Percentiles rank a stretch among this genome's conserved stretches.
Evolutionary conservation across 2,329 filamentous ascomycete genomes (phyloP).

Genomic region (Tolypocladium ophioglossoides): DNA sequence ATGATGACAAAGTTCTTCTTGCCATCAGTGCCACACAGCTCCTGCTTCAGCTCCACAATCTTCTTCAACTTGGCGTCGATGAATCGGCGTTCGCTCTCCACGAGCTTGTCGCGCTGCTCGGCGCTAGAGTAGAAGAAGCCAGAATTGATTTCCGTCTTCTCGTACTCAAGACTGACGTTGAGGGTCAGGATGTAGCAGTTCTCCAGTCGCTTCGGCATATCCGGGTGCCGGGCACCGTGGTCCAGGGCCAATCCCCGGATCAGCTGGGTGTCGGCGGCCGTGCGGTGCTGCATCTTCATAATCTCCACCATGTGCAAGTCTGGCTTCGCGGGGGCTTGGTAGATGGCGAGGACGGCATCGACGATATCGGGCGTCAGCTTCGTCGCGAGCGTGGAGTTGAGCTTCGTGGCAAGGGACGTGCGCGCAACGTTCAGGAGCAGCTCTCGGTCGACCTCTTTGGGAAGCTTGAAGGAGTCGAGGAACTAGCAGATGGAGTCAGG

Average conservation of each 20-base stretch:
- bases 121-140: constrained; percentile 98
- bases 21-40: constrained; percentile 85
- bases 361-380: constrained; percentile 92
- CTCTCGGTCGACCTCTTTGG: constrained; percentile 82
- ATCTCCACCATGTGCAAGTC: constrained; percentile 99
- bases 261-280: constrained; percentile 89
- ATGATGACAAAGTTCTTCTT: constrained; percentile 97
- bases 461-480: constrained; percentile 85
- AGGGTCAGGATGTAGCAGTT: constrained; percentile 92
- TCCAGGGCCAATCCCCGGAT: constrained; percentile 89
- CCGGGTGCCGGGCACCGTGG: constrained; percentile 90
- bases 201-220: constrained; percentile 95
- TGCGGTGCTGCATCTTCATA: constrained; percentile 99
- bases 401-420: constrained; percentile 90
- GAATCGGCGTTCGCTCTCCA: constrained; percentile 92
- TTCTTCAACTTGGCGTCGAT: constrained; percentile 95
- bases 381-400: constrained; percentile 79
- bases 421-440: constrained; percentile 86
- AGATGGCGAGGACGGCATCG: constrained; percentile 90
- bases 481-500: constrained; percentile 45
- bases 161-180: constrained; percentile 95
- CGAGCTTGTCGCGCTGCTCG: constrained; percentile 93
- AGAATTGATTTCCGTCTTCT: constrained; percentile 99
- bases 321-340: constrained; percentile 79
- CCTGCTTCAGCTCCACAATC: constrained; percentile 96